phyloP scores from a whole-genome alignment of 305 asterid genomes.

The Rubia peregrina region DNA sequence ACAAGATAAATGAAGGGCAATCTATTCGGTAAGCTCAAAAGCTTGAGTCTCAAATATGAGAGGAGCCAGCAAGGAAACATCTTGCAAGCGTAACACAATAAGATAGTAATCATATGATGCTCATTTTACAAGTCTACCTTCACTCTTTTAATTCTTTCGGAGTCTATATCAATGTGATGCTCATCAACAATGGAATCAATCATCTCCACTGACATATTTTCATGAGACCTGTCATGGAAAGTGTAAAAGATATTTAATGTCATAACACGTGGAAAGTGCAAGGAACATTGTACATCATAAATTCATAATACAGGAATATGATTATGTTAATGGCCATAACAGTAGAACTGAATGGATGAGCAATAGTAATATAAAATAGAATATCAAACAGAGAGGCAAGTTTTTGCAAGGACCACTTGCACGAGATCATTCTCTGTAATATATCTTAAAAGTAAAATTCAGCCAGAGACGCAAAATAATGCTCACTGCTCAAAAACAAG shows the following conservation, averaged over 20 bases:
- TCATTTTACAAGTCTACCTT: conserved; percentile 45
- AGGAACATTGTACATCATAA: background rate
- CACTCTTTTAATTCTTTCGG: conserved; percentile 44
- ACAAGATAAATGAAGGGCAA: background rate
- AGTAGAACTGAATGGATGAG: background rate
- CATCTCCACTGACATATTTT: conserved; percentile 72
- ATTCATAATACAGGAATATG: background rate
- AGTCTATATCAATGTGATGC: conserved; percentile 67
- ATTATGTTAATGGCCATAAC: background rate
- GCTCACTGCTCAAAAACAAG: background rate
- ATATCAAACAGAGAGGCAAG: conserved; percentile 2
- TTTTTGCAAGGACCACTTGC: background rate
- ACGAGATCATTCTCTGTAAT: background rate
- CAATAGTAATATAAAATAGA: background rate
- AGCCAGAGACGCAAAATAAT: background rate
- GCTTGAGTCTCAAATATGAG: background rate
- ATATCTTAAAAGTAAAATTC: background rate
- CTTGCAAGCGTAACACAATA: background rate
- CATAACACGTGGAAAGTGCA: background rate
- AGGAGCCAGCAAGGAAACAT: background rate
- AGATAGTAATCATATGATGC: background rate
- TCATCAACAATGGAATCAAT: conserved; percentile 73
- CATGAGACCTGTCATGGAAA: conserved; percentile 69
- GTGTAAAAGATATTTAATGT: conserved; percentile 3
- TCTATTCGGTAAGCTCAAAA: background rate